Percentiles rank a stretch among this genome's conserved stretches.
These are phyloP conservation scores for Haberlea rhodopensis DNA, from an alignment of 257 asterid species.

Conservation along the genomic window DNA sequence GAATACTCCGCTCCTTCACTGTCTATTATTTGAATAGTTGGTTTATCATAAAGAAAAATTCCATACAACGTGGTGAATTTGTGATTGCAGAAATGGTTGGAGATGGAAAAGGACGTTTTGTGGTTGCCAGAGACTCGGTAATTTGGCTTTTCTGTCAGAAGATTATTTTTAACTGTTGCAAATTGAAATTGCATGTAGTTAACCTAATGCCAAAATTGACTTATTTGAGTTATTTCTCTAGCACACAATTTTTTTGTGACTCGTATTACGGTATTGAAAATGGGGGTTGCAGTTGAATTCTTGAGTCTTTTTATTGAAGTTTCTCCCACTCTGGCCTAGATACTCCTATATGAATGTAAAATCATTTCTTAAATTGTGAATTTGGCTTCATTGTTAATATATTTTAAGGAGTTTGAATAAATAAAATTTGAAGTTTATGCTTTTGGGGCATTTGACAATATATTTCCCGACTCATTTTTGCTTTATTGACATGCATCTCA, in stretches of 20 bases:
- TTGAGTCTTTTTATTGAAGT: neutral
- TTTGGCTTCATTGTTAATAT: neutral
- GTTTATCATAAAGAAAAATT: constrained; percentile 7
- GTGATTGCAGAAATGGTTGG: constrained; percentile 55
- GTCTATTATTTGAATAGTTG: constrained; percentile 1
- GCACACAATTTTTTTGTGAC: neutral
- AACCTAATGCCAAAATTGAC: constrained; percentile 15
- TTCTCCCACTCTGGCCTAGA: too few species aligned
- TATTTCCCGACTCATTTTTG: neutral
- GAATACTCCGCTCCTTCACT: constrained; percentile 4
- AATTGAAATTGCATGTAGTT: constrained; percentile 6
- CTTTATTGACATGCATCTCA: neutral
- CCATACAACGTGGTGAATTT: constrained; percentile 22
- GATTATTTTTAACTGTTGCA: neutral
- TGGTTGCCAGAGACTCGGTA: constrained; percentile 94
- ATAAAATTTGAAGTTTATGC: neutral
- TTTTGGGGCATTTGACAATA: neutral
- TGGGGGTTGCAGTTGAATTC: neutral
- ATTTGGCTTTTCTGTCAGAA: constrained; percentile 7
- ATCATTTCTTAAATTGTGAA: neutral
- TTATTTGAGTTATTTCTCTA: too few species aligned
- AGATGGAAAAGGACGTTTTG: constrained; percentile 61
- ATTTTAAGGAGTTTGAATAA: neutral
- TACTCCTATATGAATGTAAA: neutral
- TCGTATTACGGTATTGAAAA: neutral